Conservation (phyloP, 2,329 filamentous ascomycete species). For the Apiospora koreana region DNA sequence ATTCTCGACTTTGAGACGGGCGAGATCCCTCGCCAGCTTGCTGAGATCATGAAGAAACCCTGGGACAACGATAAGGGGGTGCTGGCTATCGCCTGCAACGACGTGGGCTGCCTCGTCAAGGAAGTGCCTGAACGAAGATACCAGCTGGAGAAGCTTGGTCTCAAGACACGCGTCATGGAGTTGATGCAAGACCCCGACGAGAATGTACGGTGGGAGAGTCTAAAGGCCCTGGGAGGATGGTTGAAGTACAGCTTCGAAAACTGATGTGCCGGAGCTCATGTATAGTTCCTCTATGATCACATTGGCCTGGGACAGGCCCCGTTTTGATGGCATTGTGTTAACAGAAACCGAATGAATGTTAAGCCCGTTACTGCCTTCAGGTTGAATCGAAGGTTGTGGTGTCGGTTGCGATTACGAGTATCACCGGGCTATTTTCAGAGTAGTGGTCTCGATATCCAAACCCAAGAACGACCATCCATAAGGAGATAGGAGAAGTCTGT, state of each 20-base stretch:
- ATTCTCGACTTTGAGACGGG: slow-evolving; percentile 85
- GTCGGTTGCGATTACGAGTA: no score
- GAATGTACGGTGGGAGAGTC: slow-evolving; percentile 87
- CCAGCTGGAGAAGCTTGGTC: slow-evolving; percentile 77
- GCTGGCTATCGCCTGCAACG: slow-evolving; percentile 89
- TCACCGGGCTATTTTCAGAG: no score
- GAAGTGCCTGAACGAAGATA: slow-evolving; percentile 83
- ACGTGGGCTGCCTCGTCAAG: slow-evolving; percentile 84
- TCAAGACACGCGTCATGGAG: slow-evolving; percentile 90
- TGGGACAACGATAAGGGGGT: slow-evolving; percentile 86
- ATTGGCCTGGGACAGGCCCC: not conserved
- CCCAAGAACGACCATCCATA: no score
- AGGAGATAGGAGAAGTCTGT: no score
- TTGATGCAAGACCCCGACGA: slow-evolving; percentile 90
- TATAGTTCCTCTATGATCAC: not conserved
- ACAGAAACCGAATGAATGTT: not conserved
- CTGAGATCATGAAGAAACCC: slow-evolving; percentile 75
- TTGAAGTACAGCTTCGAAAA: slow-evolving; percentile 64
- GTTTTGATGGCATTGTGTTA: not conserved
- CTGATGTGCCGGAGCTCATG: slow-evolving; percentile 18
- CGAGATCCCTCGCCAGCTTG: slow-evolving; percentile 75
- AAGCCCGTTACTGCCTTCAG: not conserved
- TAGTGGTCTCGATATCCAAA: no score
- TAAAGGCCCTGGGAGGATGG: slow-evolving; percentile 75
- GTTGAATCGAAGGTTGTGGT: not conserved